Evolutionary conservation across 495 filamentous ascomycete genomes (phyloP).

Genomic region (Hypoxylon trugodes): DNA sequence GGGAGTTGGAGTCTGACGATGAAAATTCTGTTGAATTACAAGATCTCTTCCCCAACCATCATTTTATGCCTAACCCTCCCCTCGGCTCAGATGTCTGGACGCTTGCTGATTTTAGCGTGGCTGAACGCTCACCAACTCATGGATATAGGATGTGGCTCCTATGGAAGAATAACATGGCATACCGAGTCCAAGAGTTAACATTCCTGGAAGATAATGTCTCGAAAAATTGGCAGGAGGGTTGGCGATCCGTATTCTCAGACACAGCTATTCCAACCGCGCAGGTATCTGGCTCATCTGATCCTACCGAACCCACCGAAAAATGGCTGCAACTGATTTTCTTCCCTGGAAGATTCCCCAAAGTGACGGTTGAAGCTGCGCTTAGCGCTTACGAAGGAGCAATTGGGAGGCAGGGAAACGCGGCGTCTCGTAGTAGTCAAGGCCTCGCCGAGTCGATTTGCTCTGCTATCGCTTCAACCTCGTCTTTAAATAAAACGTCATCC

Average conservation of each 20-base stretch:
- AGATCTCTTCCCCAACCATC: conserved; percentile 70
- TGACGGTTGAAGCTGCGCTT: conserved; percentile 85
- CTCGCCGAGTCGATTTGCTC: conserved; percentile 75
- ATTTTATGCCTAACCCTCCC: conserved; percentile 72
- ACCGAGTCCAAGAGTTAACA: conserved; percentile 70
- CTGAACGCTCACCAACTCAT: conserved; percentile 50
- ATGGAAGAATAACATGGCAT: conserved; percentile 84
- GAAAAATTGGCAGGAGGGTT: conserved; percentile 72
- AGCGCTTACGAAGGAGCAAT: conserved; percentile 73
- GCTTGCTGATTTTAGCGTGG: conserved; percentile 80
- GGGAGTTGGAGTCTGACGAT: conserved; percentile 74
- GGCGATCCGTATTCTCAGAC: conserved; percentile 76
- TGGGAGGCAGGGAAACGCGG: conserved; percentile 49
- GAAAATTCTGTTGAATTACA: conserved; percentile 68
- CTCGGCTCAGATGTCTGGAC: conserved; percentile 85
- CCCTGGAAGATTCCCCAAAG: conserved; percentile 77
- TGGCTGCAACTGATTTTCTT: conserved; percentile 81
- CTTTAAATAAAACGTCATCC: conserved; percentile 64
- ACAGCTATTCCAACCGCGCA: conserved; percentile 64
- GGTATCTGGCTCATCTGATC: conserved; percentile 64
- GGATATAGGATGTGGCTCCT: conserved; percentile 78
- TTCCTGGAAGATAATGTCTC: conserved; percentile 43
- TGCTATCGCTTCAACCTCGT: conserved; percentile 69
- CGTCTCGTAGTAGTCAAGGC: conserved; percentile 55
- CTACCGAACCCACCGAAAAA: conserved; percentile 69